Evolutionary conservation across 768 basidiomycete genomes (phyloP).

Genomic region (Tulasnella sp.): DNA sequence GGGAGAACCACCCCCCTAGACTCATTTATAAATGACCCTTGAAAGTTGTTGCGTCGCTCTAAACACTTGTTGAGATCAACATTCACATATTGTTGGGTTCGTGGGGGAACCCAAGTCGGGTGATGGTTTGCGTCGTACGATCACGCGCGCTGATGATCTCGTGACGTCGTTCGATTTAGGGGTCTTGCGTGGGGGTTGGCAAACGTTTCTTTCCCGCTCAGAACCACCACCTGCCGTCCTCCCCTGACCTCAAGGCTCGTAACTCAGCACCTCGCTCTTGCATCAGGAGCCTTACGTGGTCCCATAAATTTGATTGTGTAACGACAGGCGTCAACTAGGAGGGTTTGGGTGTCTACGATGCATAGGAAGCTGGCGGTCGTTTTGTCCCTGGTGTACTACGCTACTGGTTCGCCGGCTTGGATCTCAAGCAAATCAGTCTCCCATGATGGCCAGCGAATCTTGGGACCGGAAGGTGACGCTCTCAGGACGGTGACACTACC

Average conservation of each 20-base stretch:
- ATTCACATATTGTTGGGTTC: not conserved
- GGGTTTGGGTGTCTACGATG: not conserved
- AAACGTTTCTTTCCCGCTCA: not conserved
- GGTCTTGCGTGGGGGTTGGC: not conserved
- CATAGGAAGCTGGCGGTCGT: conserved; percentile 7
- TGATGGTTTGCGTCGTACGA: not conserved
- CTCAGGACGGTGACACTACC: not conserved
- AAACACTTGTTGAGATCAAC: too few relatives aligned
- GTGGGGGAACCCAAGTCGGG: not conserved
- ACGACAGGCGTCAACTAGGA: not conserved
- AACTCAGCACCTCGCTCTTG: not conserved
- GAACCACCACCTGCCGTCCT: not conserved
- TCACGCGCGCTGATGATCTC: not conserved
- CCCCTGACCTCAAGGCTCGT: not conserved
- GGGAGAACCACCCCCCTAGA: too few relatives aligned
- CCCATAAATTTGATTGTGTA: not conserved
- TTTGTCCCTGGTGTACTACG: not conserved
- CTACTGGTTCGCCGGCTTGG: not conserved
- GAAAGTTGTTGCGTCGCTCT: too few relatives aligned
- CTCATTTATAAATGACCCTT: too few relatives aligned
- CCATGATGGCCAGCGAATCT: not conserved
- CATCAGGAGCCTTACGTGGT: fast-evolving
- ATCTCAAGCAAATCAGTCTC: not conserved
- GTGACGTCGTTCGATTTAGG: not conserved
- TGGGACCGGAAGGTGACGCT: not conserved